Percentiles rank a stretch among this genome's conserved stretches.
phyloP scores from a whole-genome alignment of 805 yeast species.

The Lipomyces chichibuensis region DNA sequence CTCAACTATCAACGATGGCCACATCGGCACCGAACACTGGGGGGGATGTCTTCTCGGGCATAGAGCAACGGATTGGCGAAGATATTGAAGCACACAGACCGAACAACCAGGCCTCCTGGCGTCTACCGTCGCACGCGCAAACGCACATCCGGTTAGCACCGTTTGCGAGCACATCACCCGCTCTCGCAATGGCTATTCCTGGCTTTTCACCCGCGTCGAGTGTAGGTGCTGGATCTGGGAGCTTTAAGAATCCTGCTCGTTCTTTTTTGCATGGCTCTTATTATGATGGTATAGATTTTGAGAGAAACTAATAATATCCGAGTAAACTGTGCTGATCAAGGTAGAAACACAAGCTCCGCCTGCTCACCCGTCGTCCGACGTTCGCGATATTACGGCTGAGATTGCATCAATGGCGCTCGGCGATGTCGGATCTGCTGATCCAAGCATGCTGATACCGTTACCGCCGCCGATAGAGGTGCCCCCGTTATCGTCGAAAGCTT shows the following conservation, averaged over 20 bases:
- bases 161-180: constrained; percentile 6
- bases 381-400: constrained; percentile 36
- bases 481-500: constrained; percentile 18
- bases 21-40: background rate
- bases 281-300: background rate
- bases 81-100: background rate
- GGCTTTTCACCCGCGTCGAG: constrained; percentile 5
- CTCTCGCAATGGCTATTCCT: constrained; percentile 5
- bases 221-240: constrained; percentile 8
- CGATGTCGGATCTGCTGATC: constrained; percentile 6
- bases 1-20: background rate
- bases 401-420: constrained; percentile 31
- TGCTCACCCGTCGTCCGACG: constrained; percentile 2
- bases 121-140: constrained; percentile 22
- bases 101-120: background rate
- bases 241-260: constrained; percentile 8
- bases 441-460: constrained; percentile 4
- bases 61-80: background rate
- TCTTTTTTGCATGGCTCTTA: background rate
- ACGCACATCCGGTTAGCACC: constrained; percentile 31
- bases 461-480: constrained; percentile 23
- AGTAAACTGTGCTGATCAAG: background rate
- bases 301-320: background rate
- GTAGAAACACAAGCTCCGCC: background rate
- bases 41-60: background rate